Evolutionary conservation across 371 early-diverging fungal genomes (phyloP).

Genomic region (Syncephalastrum racemosum): DNA sequence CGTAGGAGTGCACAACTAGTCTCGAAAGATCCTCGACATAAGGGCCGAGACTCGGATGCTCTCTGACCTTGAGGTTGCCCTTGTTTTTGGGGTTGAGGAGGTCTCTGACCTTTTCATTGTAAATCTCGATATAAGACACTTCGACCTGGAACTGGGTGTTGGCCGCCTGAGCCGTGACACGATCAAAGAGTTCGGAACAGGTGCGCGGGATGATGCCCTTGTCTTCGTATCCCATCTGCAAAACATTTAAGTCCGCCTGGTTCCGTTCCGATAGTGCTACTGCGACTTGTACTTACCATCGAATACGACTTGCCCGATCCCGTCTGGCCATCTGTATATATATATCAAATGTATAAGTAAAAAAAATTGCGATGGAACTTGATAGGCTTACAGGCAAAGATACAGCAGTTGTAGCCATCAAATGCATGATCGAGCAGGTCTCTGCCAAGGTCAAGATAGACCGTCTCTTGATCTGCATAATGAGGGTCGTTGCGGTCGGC

Average conservation of each 20-base stretch:
- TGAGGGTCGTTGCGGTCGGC: conserved; percentile 55
- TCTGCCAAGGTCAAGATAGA: conserved; percentile 78
- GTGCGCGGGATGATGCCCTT: conserved; percentile 84
- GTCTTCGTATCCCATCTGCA: conserved; percentile 63
- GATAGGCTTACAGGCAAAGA: conserved; percentile 73
- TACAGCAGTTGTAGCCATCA: conserved; percentile 83
- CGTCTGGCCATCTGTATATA: conserved; percentile 74
- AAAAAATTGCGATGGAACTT: conserved; percentile 2
- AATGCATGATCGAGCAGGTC: conserved; percentile 83
- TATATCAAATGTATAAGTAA: background rate
- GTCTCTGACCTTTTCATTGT: conserved; percentile 89
- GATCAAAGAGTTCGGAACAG: conserved; percentile 73
- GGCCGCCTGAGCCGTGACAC: conserved; percentile 43
- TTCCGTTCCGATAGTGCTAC: conserved; percentile 4
- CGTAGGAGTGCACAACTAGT: conserved; percentile 72
- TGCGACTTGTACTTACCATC: conserved; percentile 47
- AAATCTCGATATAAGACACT: conserved; percentile 82
- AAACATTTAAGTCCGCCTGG: conserved; percentile 1
- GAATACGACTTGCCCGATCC: conserved; percentile 81
- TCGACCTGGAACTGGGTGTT: conserved; percentile 66
- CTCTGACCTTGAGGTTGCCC: conserved; percentile 76
- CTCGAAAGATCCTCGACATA: conserved; percentile 89
- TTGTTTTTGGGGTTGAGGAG: conserved; percentile 77
- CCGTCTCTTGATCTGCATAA: conserved; percentile 72
- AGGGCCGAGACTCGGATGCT: conserved; percentile 85